Evolutionary conservation across 2,329 filamentous ascomycete species (phyloP), one percentile per base, ranked within the genome.

Genomic region (Alternaria gaisen): DNA sequence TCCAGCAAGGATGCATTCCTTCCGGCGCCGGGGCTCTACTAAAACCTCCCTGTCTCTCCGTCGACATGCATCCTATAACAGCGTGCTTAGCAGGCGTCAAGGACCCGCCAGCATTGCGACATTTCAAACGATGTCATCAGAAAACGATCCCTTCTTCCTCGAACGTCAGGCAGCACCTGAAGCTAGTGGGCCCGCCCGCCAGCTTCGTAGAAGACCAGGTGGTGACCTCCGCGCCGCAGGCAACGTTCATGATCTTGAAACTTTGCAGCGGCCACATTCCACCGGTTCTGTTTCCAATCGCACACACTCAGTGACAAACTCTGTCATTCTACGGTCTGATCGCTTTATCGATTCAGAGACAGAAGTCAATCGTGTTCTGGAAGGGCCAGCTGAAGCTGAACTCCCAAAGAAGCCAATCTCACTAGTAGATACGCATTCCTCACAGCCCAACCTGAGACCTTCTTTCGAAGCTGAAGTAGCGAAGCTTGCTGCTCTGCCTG

Each of bases 381-480:
- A 70, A 47, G 58, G 65, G 16, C 47, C 51, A 10, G 46, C 58
- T 9, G 68, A 65, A 9, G 41, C 56, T 26, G 66, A 65, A 32
- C 40, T 47, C 1, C 52, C 61, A 10, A 72, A 72, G 57, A 80
- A 77, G 52, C 65, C 70, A 3, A 74, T 82, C 1, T 81, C 80
- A 5, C 67, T 84, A 16, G 75, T 84, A 1, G 78, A 82, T 48
- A 86, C 84, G 1, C 83, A 85, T 64, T 86, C 85, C 3, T 86
- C 86, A 3, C 84, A 86, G 61, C 83, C 86, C 2, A 80, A 82
- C 53, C 63, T 88, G 18, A 80, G 86, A 44, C 84, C 85, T 1
- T 97, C 94, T 0, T 97, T 98, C 69, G 93, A 98, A 77, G 90
- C 87, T 3, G 93, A 97, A 71, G 92, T 96, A 1, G 89, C 94